Conservation (phyloP, 1,284 basidiomycete species). For the Ganoderma lingzhi region DNA sequence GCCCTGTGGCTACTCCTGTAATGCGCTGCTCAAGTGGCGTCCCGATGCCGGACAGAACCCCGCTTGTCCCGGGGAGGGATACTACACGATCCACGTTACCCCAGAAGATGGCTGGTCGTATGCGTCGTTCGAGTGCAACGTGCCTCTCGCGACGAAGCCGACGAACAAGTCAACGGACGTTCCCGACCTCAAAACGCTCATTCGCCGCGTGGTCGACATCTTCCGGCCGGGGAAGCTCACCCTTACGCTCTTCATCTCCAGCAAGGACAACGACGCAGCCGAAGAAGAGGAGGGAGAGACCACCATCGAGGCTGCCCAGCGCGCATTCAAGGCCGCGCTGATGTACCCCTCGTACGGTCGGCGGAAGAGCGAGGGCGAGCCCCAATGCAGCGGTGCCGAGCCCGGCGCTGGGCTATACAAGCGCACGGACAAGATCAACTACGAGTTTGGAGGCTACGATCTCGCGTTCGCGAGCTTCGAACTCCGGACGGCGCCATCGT, state of each 20-base stretch:
- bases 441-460: slow-evolving; percentile 97
- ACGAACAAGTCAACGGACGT: slow-evolving; percentile 51
- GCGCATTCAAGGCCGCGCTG: slow-evolving; percentile 71
- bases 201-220: slow-evolving; percentile 90
- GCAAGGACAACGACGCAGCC: slow-evolving; percentile 57
- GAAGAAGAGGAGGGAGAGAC: slow-evolving; percentile 61
- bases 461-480: slow-evolving; percentile 94
- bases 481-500: slow-evolving; percentile 35
- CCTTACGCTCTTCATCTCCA: slow-evolving; percentile 93
- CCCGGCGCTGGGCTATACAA: slow-evolving; percentile 53
- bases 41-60: slow-evolving; percentile 37
- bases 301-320: slow-evolving; percentile 72
- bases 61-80: slow-evolving; percentile 72
- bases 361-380: slow-evolving; percentile 10
- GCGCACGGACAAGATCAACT: slow-evolving; percentile 96
- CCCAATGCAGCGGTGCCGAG: slow-evolving; percentile 10
- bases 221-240: slow-evolving; percentile 92
- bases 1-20: slow-evolving; percentile 97
- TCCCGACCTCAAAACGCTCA: slow-evolving; percentile 82
- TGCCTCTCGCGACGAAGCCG: slow-evolving; percentile 69
- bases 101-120: slow-evolving; percentile 98
- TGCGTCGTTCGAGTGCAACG: slow-evolving; percentile 98
- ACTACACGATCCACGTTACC: slow-evolving; percentile 99
- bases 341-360: slow-evolving; percentile 32
- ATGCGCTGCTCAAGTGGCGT: slow-evolving; percentile 84